Conservation (phyloP, 805 yeast genomes). For the Clavispora carvajalis region DNA sequence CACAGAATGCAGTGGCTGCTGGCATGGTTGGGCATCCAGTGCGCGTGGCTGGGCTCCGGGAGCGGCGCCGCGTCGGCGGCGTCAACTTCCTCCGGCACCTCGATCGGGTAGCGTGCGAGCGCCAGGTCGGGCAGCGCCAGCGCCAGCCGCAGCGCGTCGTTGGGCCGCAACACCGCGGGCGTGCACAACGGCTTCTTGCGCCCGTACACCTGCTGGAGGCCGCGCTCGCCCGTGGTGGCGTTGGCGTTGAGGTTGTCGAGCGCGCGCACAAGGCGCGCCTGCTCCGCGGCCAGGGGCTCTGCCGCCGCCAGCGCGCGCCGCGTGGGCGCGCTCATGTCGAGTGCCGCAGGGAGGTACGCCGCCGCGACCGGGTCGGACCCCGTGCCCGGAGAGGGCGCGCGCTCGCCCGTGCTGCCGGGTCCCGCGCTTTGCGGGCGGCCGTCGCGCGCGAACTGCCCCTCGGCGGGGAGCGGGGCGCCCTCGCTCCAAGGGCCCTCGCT, state of each 20-base stretch:
- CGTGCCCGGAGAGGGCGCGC: too few species aligned
- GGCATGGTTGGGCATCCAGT: conserved; percentile 46
- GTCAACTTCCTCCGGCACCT: conserved; percentile 4
- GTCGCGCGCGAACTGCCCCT: too few species aligned
- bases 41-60: conserved; percentile 46
- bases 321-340: conserved; percentile 13
- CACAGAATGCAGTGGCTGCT: conserved; percentile 41
- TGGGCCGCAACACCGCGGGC: conserved; percentile 51
- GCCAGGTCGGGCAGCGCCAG: conserved; percentile 9
- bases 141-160: conserved; percentile 5
- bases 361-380: not conserved
- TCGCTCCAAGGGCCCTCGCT: too few species aligned
- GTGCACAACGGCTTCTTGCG: conserved; percentile 43
- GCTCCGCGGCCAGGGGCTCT: not conserved
- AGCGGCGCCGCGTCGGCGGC: conserved; percentile 1
- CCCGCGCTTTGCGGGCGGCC: too few species aligned
- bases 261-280: conserved; percentile 16
- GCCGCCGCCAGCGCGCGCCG: conserved; percentile 15
- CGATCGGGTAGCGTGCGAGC: conserved; percentile 9
- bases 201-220: conserved; percentile 38
- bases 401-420: too few species aligned
- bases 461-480: too few species aligned
- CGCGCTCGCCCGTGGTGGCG: conserved; percentile 8
- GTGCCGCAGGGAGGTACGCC: conserved; percentile 11
- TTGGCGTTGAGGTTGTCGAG: conserved; percentile 13